phyloP scores from a whole-genome alignment of 768 basidiomycete genomes.

The Xanthoconium purpureum region DNA sequence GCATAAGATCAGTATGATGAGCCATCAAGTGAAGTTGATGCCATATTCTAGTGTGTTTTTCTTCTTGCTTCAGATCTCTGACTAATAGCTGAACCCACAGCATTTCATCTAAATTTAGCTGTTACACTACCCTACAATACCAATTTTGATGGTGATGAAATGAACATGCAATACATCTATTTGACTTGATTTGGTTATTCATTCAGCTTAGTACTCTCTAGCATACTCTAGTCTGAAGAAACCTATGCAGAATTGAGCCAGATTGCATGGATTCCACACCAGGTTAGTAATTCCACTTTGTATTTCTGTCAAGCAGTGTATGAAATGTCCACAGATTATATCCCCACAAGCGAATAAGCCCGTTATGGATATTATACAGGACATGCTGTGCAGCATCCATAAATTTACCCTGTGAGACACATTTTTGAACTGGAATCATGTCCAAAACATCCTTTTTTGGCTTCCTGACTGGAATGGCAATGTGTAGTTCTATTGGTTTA shows the following conservation, averaged over 20 bases:
- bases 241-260: conserved; percentile 97
- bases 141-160: conserved; percentile 99
- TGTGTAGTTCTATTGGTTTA: conserved; percentile 32
- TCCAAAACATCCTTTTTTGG: conserved; percentile 98
- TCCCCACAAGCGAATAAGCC: conserved; percentile 99
- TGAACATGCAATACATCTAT: conserved; percentile 97
- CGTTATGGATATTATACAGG: conserved; percentile 99
- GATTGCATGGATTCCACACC: conserved; percentile 97
- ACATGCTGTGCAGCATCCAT: conserved; percentile 94
- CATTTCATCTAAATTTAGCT: conserved; percentile 96
- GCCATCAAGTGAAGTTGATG: conserved; percentile 95
- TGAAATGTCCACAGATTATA: conserved; percentile 65
- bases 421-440: conserved; percentile 92
- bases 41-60: conserved; percentile 86
- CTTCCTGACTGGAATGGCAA: conserved; percentile 96
- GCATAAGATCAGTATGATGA: conserved; percentile 99
- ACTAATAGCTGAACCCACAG: conserved; percentile 40
- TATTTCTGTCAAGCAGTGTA: neutral
- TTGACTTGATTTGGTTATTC: neutral
- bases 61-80: neutral
- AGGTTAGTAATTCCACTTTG: conserved; percentile 46
- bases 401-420: conserved; percentile 96
- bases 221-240: conserved; percentile 97
- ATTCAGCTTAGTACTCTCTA: conserved; percentile 31
- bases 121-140: conserved; percentile 99